Evolutionary conservation across 306 rosid species (phyloP), one percentile per base, ranked within the genome.

Genomic region (Casuarina glauca): DNA sequence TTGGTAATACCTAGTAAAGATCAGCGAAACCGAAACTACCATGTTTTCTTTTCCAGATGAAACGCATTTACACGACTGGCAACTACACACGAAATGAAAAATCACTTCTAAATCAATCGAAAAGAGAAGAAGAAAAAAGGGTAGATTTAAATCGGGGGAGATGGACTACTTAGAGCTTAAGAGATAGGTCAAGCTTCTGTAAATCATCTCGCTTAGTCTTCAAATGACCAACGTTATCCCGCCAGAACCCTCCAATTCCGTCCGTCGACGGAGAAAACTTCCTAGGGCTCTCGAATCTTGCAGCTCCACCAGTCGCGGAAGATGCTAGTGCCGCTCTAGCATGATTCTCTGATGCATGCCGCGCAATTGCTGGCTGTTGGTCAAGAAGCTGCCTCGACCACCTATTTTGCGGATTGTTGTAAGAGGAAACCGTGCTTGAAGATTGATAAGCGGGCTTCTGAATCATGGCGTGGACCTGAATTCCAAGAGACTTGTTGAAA

Each of bases 151-250:
- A 69, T 53, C 69, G 1, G 20, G 36, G 73, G 61, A 82, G 61
- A 48, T 55, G 76, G 54, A 15, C 77, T 43, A 61, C 49, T 93
- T 76, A 92, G 86, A 94, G 97, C 87, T 86, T 94, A 71, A 94
- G 98, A 75, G 97, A 90, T 90, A 94, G 90, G 89, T 94, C 98
- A 77, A 94, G 97, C 78, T 89, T 90, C 82, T 88, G 89, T 72
- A 89, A 74, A 62, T 94, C 94, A 55, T 93, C 94, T 85, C 86
- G 87, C 72, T 88, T 86, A 69, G 82, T 79, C 72, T 84, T 87
- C 49, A 87, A 74, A 78, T 78, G 83, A 52, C 69, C 79, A 73
- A 71, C 51, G 69, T 76, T 78, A 70, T 76, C 81, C 87, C 89
- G 81, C 84, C 84, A 88, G 68, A 81, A 81, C 20, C 89, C 90